Base-by-base conservation (phyloP, 345 rosid genomes). In the Citrus maxima region DNA sequence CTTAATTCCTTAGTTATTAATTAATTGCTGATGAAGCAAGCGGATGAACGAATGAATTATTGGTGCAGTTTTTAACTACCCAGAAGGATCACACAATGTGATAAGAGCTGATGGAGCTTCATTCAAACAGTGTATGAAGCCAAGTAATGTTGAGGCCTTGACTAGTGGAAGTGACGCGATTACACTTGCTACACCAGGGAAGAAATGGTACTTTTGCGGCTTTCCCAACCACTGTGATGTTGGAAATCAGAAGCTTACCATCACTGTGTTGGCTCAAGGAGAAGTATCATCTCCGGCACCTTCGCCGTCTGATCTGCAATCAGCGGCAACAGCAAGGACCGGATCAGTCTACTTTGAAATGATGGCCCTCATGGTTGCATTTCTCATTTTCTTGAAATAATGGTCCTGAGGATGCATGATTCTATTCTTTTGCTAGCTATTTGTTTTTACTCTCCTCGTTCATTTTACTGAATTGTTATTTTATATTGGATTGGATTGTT, bases 151-250 rank as follows among this genome's bases (percentile, higher is more conserved):
- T 2, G 38, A 25, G 59, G 27, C 73, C 8, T 62, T 78, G 24
- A 65, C 28, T 30, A 28, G 42, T 8, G 74, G 74, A 71, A 54
- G 7, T 54, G 85, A 86, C 51, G 79, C 18, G 77, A 78, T 86
- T 10, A 27, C 56, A 22, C 82, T 84, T 7, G 32, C 72, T 49
- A 24, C 80, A 14, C 72, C 82, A 0, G 84, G 85, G 2, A 82
- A 32, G 18, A 84, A 86, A 72, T 86, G 85, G 82, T 86, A 86
- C 82, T 75, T 84, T 14, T 86, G 87, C 30, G 82, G 85, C 22
- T 27, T 62, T 22, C 42, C 68, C 55, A 10, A 25, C 27, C 87
- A 82, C 67, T 86, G 87, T 16, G 84, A 18, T 18, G n/a, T 10
- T 13, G 63, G 77, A 35, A 82, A 78, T 72, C 76, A 75, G 78